Percentiles rank a stretch among this genome's conserved stretches.
Conservation (phyloP, 2,329 filamentous ascomycete genomes). For the Periconia macrospinosa region DNA sequence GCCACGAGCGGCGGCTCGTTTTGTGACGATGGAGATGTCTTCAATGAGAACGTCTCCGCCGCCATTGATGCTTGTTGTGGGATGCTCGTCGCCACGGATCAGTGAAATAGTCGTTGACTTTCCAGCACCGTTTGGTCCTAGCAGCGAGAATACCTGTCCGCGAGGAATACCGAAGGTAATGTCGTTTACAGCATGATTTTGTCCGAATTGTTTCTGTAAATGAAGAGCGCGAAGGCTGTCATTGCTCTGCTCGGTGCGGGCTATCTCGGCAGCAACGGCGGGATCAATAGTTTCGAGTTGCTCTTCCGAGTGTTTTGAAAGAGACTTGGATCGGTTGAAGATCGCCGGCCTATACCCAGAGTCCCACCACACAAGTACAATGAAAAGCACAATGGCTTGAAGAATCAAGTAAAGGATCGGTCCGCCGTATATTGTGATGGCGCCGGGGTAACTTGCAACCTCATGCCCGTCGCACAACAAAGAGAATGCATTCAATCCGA, state of each 20-base stretch:
- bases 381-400: slow-evolving; percentile 72
- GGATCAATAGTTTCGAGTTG: slow-evolving; percentile 48
- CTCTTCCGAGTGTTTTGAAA: slow-evolving; percentile 46
- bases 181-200: slow-evolving; percentile 78
- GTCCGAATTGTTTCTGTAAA: slow-evolving; percentile 77
- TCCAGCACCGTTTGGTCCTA: slow-evolving; percentile 89
- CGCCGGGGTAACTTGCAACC: slow-evolving; percentile 70
- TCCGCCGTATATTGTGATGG: slow-evolving; percentile 75
- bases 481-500: slow-evolving; percentile 82
- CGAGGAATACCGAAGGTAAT: slow-evolving; percentile 79
- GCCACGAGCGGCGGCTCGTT: slow-evolving; percentile 70
- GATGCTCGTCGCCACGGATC: slow-evolving; percentile 84
- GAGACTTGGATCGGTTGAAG: slow-evolving; percentile 37
- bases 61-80: slow-evolving; percentile 57
- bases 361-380: slow-evolving; percentile 77
- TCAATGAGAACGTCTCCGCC: slow-evolving; percentile 84
- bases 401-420: slow-evolving; percentile 81
- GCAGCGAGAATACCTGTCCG: slow-evolving; percentile 83
- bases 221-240: slow-evolving; percentile 79
- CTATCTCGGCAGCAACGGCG: slow-evolving; percentile 67
- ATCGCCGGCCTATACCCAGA: slow-evolving; percentile 66
- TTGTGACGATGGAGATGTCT: slow-evolving; percentile 70
- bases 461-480: slow-evolving; percentile 67
- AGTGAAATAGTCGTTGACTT: slow-evolving; percentile 89
- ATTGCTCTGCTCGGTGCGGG: slow-evolving; percentile 60